phyloP scores from a whole-genome alignment of 768 basidiomycete genomes.

The Plicaturopsis crispa region DNA sequence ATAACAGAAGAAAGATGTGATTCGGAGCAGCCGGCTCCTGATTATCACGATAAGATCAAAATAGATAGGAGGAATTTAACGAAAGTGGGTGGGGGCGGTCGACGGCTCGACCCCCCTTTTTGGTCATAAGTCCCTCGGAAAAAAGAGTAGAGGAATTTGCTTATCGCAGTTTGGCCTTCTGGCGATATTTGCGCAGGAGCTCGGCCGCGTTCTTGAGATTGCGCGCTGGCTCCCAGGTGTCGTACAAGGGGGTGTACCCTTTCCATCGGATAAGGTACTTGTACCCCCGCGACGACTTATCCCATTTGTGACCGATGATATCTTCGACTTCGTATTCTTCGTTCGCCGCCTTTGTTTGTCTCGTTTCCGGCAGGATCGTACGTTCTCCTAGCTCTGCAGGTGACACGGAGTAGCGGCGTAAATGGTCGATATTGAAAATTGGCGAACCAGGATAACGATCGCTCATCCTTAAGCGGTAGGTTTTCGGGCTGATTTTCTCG shows the following conservation, averaged over 20 bases:
- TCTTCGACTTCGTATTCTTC: conserved; percentile 14
- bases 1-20: too few relatives aligned
- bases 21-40: too few relatives aligned
- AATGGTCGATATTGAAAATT: conserved; percentile 16
- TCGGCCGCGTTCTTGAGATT: conserved; percentile 9
- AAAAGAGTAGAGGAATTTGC: too few relatives aligned
- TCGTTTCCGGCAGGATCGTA: neutral
- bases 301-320: conserved; percentile 8
- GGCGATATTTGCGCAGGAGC: conserved; percentile 11
- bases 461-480: conserved; percentile 11
- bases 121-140: too few relatives aligned
- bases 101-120: too few relatives aligned
- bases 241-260: conserved; percentile 7
- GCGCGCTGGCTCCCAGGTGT: conserved; percentile 7
- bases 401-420: conserved; percentile 12
- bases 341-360: conserved; percentile 5
- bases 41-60: too few relatives aligned
- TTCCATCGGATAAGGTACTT: conserved; percentile 10
- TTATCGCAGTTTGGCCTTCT: too few relatives aligned
- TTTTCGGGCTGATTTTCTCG: conserved; percentile 13
- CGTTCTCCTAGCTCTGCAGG: conserved; percentile 8
- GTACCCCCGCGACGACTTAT: neutral
- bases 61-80: too few relatives aligned
- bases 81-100: too few relatives aligned
- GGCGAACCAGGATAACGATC: conserved; percentile 13